A percentile compares a stretch with the other conserved stretches of the same genome.
phyloP scores from a whole-genome alignment of 306 rosid species.

The Senna siamea region DNA sequence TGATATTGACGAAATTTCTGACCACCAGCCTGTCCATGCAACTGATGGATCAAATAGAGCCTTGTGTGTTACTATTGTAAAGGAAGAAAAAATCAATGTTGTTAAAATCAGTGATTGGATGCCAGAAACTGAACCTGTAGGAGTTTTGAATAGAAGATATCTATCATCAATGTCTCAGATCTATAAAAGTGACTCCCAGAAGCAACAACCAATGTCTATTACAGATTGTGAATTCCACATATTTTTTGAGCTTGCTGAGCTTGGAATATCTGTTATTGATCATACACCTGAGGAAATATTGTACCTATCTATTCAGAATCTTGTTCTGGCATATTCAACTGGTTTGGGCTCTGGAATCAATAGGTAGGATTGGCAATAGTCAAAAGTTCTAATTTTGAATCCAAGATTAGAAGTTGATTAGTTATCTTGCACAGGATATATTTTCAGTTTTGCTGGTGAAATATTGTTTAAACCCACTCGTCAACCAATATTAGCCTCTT shows the following conservation, averaged over 20 bases:
- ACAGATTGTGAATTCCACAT: conserved; percentile 64
- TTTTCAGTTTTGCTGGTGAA: conserved; percentile 28
- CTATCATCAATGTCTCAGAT: conserved; percentile 51
- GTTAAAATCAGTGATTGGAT: conserved; percentile 90
- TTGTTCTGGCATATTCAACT: conserved; percentile 63
- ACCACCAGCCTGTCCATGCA: conserved; percentile 68
- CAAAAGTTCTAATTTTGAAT: conserved; percentile 15
- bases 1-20: conserved; percentile 85
- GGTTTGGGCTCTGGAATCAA: conserved; percentile 77
- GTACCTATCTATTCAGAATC: conserved; percentile 69
- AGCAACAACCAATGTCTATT: conserved; percentile 43
- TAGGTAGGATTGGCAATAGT: conserved; percentile 57
- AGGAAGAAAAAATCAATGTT: conserved; percentile 82
- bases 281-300: conserved; percentile 80
- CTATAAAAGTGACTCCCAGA: conserved; percentile 47
- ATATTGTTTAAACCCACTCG: conserved; percentile 16
- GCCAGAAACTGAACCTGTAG: conserved; percentile 76
- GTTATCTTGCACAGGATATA: conserved; percentile 23
- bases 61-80: conserved; percentile 69
- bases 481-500: conserved; percentile 31
- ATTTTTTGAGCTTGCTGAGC: conserved; percentile 64
- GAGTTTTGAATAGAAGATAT: conserved; percentile 49
- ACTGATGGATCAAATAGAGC: conserved; percentile 72
- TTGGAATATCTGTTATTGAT: conserved; percentile 69
- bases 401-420: conserved; percentile 22